A percentile compares a stretch with the other conserved stretches of the same genome.
These are phyloP conservation scores for Cercophora newfieldiana DNA, from an alignment of 495 filamentous ascomycete species.

Conservation along the genomic window DNA sequence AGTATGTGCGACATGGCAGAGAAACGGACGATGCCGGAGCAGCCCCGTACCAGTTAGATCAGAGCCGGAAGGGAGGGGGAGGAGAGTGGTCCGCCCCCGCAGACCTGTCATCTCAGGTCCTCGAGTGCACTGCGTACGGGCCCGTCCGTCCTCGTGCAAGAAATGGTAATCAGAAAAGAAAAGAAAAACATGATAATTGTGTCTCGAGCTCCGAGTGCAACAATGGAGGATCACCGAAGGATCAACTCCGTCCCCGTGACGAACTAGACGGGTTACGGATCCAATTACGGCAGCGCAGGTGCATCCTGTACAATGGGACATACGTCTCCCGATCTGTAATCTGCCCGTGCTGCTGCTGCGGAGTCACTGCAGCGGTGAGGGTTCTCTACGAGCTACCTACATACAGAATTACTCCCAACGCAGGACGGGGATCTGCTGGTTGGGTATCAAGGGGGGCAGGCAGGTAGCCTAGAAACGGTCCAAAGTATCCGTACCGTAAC, in stretches of 20 bases:
- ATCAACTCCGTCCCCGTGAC: neutral
- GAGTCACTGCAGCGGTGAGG: neutral
- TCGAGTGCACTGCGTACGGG: too few species aligned
- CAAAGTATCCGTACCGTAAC: too few species aligned
- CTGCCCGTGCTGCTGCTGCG: neutral
- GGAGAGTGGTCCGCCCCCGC: conserved; percentile 6
- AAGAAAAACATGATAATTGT: too few species aligned
- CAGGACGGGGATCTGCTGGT: neutral
- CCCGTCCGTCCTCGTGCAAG: too few species aligned
- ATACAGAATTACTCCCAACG: neutral
- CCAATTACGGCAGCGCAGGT: neutral
- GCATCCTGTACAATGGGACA: neutral
- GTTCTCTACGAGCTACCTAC: too few species aligned
- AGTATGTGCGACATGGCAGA: neutral
- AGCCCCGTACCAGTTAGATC: neutral
- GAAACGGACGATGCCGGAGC: neutral
- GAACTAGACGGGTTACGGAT: neutral
- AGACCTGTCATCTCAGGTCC: neutral
- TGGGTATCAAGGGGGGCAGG: neutral
- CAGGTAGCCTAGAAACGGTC: neutral
- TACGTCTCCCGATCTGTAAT: neutral
- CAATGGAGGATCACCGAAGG: neutral
- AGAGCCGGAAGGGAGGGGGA: neutral
- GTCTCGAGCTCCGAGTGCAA: neutral
- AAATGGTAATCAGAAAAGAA: too few species aligned